phyloP scores from a whole-genome alignment of 2,329 filamentous ascomycete species.

The Cladosporium sp. region DNA sequence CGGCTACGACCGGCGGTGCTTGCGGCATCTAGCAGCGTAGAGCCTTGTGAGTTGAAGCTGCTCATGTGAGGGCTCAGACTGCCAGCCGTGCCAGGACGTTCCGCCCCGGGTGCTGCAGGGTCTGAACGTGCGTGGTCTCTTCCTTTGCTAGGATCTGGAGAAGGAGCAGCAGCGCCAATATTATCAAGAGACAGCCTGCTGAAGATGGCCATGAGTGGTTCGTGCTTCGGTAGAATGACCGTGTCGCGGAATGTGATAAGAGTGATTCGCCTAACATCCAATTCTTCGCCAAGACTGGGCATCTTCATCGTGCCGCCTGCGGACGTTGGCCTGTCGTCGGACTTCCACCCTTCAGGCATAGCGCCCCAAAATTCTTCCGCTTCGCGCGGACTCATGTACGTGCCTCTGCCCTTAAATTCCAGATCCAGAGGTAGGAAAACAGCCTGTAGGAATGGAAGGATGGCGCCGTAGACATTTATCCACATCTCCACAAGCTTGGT shows the following conservation, averaged over 20 bases:
- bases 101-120: conserved; percentile 36
- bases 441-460: conserved; percentile 91
- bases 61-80: conserved; percentile 73
- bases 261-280: conserved; percentile 87
- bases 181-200: conserved; percentile 86
- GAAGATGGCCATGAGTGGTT: conserved; percentile 85
- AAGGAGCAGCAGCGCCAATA: conserved; percentile 49
- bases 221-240: conserved; percentile 85
- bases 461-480: conserved; percentile 87
- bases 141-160: conserved; percentile 30
- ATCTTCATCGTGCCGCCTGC: conserved; percentile 44
- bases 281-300: conserved; percentile 56
- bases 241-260: conserved; percentile 85
- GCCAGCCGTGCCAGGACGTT: conserved; percentile 66
- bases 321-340: conserved; percentile 47
- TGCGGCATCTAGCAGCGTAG: conserved; percentile 72
- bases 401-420: conserved; percentile 84
- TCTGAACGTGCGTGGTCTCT: conserved; percentile 37
- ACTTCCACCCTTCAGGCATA: conserved; percentile 50
- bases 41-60: conserved; percentile 77
- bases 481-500: conserved; percentile 89
- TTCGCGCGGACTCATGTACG: conserved; percentile 74
- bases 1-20: conserved; percentile 64
- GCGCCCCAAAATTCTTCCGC: conserved; percentile 90
- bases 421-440: conserved; percentile 92